phyloP scores from a whole-genome alignment of 2,329 filamentous ascomycete species.

The Nakataea oryzae region DNA sequence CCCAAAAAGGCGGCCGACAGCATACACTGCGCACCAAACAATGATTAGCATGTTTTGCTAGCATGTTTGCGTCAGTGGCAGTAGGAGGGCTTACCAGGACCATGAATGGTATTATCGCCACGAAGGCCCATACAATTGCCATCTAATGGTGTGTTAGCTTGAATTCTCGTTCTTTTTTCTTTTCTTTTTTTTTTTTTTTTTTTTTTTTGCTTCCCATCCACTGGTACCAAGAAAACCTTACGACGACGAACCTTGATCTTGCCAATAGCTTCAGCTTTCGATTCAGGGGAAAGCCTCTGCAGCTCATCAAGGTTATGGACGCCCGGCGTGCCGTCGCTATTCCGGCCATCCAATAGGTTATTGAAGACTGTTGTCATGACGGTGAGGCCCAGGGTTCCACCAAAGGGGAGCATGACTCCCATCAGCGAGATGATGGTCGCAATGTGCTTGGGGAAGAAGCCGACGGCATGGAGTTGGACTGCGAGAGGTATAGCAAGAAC shows the following conservation, averaged over 20 bases:
- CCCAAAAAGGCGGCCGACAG: slow-evolving; percentile 17
- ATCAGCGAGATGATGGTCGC: slow-evolving; percentile 49
- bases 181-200: not conserved
- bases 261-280: not conserved
- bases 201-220: not conserved
- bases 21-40: slow-evolving; percentile 10
- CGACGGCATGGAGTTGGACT: slow-evolving; percentile 47
- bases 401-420: slow-evolving; percentile 48
- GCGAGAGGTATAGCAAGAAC: no score
- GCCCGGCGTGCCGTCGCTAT: slow-evolving; percentile 11
- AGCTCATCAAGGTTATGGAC: slow-evolving; percentile 24
- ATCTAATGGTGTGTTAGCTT: slow-evolving; percentile 7
- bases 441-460: slow-evolving; percentile 46
- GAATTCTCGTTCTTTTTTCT: no score
- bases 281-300: slow-evolving; percentile 19
- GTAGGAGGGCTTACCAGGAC: slow-evolving; percentile 19
- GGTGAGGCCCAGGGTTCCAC: slow-evolving; percentile 53
- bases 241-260: not conserved
- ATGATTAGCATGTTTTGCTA: not conserved
- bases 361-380: slow-evolving; percentile 62
- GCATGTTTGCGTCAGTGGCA: not conserved
- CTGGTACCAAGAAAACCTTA: not conserved
- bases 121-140: slow-evolving; percentile 56
- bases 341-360: slow-evolving; percentile 31
- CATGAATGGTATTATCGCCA: slow-evolving; percentile 51